Percentiles rank a stretch among this genome's conserved stretches.
Evolutionary conservation across 352 stramenopile species (phyloP).

Genomic region (Globisporangium emineosum): DNA sequence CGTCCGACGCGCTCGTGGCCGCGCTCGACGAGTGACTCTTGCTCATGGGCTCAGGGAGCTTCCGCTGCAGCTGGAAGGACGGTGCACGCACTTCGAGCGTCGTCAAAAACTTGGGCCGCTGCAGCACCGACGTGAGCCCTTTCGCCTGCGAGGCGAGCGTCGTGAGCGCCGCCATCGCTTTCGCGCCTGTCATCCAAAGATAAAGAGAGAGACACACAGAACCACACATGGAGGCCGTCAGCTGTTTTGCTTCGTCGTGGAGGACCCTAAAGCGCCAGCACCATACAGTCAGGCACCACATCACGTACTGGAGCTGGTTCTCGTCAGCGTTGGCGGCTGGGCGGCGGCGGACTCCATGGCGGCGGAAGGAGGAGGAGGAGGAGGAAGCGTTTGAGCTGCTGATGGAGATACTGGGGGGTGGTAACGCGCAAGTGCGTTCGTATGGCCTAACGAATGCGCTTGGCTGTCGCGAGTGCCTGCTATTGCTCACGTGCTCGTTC

Average conservation of each 20-base stretch:
- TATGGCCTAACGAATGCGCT: background rate
- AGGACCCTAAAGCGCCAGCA: background rate
- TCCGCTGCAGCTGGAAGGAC: constrained; percentile 5
- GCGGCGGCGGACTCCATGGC: background rate
- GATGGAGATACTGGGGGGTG: background rate
- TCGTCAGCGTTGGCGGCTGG: constrained; percentile 1
- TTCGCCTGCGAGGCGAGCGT: constrained; percentile 17
- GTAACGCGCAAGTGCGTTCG: background rate
- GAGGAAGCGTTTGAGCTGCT: background rate
- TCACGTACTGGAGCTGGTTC: constrained; percentile 12
- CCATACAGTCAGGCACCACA: background rate
- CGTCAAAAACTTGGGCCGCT: constrained; percentile 18
- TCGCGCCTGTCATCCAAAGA: constrained; percentile 4
- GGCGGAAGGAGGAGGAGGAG: background rate
- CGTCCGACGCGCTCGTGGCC: constrained; percentile 11
- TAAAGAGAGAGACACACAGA: background rate
- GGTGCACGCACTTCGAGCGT: background rate
- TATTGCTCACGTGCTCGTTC: background rate
- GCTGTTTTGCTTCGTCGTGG: background rate
- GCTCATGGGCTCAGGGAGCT: background rate
- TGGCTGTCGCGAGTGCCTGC: background rate
- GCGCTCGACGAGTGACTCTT: constrained; percentile 15
- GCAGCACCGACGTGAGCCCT: constrained; percentile 17
- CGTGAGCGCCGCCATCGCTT: constrained; percentile 15
- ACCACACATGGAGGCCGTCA: background rate